Evolutionary conservation across 208 protist genomes (phyloP), one percentile per base, ranked within the genome.

Genomic region (Trypanosoma cruzi): DNA sequence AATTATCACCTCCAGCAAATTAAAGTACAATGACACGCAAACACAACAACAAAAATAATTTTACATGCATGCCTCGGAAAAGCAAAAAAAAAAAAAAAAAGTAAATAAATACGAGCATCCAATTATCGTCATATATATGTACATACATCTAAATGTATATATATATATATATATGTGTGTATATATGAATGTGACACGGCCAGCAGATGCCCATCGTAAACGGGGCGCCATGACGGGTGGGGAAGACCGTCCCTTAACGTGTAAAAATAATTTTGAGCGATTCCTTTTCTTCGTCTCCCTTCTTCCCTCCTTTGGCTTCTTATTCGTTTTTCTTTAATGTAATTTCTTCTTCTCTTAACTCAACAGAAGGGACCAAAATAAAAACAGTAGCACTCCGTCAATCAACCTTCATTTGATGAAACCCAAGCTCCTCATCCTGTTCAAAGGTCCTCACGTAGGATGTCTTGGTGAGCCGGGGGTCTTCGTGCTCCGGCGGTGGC

Each of bases 401-500:
- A 18, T 80, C 80, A 24, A 77, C 75, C 34, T 81, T 71, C 83
- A 96, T 94, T 29, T 87, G 82, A 53, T 89, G 71, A 53, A 98
- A 82, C 24, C 97, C 97, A 10, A 98, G 85, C 40, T 98, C 95
- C 18, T 98, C 95, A 59, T 98, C 91, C 68, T 98, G 94, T 63
- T 98, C 95, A 53, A 75, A 82, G 5, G 88, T 97, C 48, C 97
- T 80, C 0, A 61, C 69, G 77, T 98, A 98, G 37, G 89, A 79
- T 59, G 89, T 86, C 20, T 84, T 60, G 46, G 65, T 73, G 31
- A 98, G 71, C 46, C 84, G 67, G 36, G 95, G 92, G 74, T 98
- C 97, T n/a, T 64, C 62, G 60, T 93, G 79, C 31, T 95, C 93
- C 16, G 88, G 89, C 26, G 85, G 87, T 31, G 88, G 81, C 11